Percentiles rank a stretch among this genome's conserved stretches.
Evolutionary conservation across 2,329 filamentous ascomycete species (phyloP).

Genomic region (Colletotrichum cordylinicola): DNA sequence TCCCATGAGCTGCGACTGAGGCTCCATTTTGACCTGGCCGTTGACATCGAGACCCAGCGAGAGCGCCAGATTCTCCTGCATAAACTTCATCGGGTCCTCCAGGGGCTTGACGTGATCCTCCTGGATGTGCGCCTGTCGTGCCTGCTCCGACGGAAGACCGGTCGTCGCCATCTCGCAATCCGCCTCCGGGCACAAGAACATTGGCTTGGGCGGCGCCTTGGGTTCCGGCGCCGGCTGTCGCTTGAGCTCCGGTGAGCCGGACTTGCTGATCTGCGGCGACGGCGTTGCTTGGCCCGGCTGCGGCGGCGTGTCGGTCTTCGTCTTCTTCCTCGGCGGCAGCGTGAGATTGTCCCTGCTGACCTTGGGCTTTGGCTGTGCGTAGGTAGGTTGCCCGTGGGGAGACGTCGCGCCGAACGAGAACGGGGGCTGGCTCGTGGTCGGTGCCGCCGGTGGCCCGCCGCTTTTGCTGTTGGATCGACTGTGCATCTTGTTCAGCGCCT

Average conservation of each 20-base stretch:
- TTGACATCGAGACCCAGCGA: slow-evolving; percentile 58
- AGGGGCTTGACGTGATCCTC: slow-evolving; percentile 65
- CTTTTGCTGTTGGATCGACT: slow-evolving; percentile 51
- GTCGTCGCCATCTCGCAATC: slow-evolving; percentile 57
- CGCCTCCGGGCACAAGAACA: slow-evolving; percentile 57
- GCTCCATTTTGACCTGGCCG: slow-evolving; percentile 44
- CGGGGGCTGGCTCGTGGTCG: slow-evolving; percentile 62
- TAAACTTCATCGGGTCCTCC: slow-evolving; percentile 60
- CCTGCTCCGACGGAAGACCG: slow-evolving; percentile 61
- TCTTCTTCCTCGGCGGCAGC: slow-evolving; percentile 62
- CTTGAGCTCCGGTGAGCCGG: slow-evolving; percentile 50
- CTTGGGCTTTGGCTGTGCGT: slow-evolving; percentile 52
- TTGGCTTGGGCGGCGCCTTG: slow-evolving; percentile 40
- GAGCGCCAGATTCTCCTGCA: slow-evolving; percentile 53
- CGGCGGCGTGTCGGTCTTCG: slow-evolving; percentile 50
- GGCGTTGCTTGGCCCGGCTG: slow-evolving; percentile 45
- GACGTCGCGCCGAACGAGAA: slow-evolving; percentile 62
- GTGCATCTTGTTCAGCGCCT: slow-evolving; percentile 52
- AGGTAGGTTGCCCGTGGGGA: slow-evolving; percentile 64
- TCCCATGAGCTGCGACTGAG: slow-evolving; percentile 43
- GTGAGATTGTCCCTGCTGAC: slow-evolving; percentile 60
- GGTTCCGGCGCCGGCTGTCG: slow-evolving; percentile 36
- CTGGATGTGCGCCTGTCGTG: slow-evolving; percentile 56
- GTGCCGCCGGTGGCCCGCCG: slow-evolving; percentile 59
- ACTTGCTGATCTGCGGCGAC: slow-evolving; percentile 55